A percentile compares a stretch with the other conserved stretches of the same genome.
These are phyloP conservation scores for Lycium barbarum DNA, from an alignment of 257 asterid species.

Conservation along the genomic window DNA sequence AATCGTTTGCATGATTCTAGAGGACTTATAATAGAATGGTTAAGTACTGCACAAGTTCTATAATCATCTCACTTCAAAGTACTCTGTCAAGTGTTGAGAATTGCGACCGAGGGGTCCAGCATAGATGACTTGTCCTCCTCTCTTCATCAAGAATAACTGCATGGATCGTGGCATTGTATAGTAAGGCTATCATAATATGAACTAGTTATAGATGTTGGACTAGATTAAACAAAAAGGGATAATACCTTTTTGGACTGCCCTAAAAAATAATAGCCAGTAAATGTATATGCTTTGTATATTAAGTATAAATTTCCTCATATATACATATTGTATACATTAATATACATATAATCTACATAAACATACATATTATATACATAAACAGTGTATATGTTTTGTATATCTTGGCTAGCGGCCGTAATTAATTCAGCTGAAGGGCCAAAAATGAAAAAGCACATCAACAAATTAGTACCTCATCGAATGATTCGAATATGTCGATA, in stretches of 20 bases:
- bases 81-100: constrained; percentile 58
- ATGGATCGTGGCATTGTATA: not conserved
- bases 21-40: not conserved
- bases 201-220: not conserved
- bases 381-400: too few species aligned
- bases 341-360: too few species aligned
- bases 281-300: too few species aligned
- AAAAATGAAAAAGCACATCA: not conserved
- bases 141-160: constrained; percentile 67
- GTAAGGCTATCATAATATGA: not conserved
- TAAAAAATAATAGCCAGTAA: too few species aligned
- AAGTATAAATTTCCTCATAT: too few species aligned
- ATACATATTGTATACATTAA: too few species aligned
- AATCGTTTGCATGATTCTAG: not conserved
- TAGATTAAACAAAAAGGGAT: not conserved
- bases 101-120: constrained; percentile 69
- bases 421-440: too few species aligned
- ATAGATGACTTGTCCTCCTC: constrained; percentile 74
- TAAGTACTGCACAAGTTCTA: not conserved
- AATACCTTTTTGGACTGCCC: too few species aligned
- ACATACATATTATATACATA: too few species aligned
- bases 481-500: constrained; percentile 72
- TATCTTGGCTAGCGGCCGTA: too few species aligned
- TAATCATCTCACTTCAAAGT: constrained; percentile 54
- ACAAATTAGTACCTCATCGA: constrained; percentile 59